phyloP scores from a whole-genome alignment of 2,329 filamentous ascomycete species.

The Ceratocystis alfenasii region DNA sequence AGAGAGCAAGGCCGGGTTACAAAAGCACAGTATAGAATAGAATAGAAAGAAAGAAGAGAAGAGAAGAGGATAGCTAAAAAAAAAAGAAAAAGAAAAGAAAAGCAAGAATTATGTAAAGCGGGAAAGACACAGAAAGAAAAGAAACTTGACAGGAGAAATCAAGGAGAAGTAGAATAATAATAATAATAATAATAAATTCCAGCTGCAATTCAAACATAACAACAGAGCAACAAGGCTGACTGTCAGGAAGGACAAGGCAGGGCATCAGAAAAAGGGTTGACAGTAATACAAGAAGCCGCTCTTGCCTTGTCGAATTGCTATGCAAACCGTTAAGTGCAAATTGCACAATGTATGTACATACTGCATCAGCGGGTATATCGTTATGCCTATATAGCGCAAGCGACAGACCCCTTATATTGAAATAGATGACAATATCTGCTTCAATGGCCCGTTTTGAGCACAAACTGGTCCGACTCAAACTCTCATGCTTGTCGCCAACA shows the following conservation, averaged over 20 bases:
- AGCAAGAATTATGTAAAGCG: background rate
- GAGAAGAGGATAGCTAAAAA: background rate
- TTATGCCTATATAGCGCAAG: no score
- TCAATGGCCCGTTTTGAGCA: no score
- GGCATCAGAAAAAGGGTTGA: slow-evolving; percentile 8
- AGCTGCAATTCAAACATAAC: slow-evolving; percentile 1
- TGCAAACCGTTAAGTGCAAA: background rate
- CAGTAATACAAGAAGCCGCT: no score
- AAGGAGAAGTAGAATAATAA: background rate
- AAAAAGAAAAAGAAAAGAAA: slow-evolving; percentile 6
- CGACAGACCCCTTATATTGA: no score
- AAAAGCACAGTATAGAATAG: background rate
- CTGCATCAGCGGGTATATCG: background rate
- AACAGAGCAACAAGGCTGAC: slow-evolving; percentile 4
- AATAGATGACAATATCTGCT: no score
- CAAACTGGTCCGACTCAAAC: background rate
- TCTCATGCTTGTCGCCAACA: background rate
- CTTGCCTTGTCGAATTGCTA: no score
- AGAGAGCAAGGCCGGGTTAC: background rate
- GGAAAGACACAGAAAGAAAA: background rate
- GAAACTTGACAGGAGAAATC: background rate
- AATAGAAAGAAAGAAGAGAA: background rate
- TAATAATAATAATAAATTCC: slow-evolving; percentile 9
- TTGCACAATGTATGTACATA: background rate
- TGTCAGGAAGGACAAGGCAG: no score